Evolutionary conservation across 2,329 filamentous ascomycete genomes (phyloP).

Genomic region (Colletotrichum costaricense): DNA sequence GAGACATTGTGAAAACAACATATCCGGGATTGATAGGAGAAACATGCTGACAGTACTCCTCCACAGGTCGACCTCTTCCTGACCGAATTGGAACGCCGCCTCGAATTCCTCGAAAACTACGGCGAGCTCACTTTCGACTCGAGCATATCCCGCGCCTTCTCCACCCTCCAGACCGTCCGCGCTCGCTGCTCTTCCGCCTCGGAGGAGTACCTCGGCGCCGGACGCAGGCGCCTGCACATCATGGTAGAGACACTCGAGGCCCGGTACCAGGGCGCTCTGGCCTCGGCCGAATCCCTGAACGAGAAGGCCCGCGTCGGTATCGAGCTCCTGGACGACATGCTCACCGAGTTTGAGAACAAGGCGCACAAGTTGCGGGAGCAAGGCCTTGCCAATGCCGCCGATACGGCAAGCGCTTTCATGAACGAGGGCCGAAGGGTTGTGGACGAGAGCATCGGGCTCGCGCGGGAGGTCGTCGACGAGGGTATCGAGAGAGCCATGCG

Average conservation of each 20-base stretch:
- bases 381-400: conserved; percentile 74
- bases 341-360: conserved; percentile 85
- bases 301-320: conserved; percentile 93
- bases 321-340: conserved; percentile 84
- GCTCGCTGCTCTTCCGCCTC: conserved; percentile 90
- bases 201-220: conserved; percentile 88
- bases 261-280: conserved; percentile 87
- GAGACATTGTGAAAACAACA: too few relatives aligned
- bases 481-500: conserved; percentile 85
- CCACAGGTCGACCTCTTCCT: conserved; percentile 81
- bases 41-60: background rate
- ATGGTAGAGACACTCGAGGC: conserved; percentile 93
- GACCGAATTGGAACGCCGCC: conserved; percentile 83
- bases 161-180: conserved; percentile 86
- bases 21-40: too few relatives aligned
- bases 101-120: conserved; percentile 91
- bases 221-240: conserved; percentile 84
- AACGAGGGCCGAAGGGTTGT: conserved; percentile 84
- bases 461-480: conserved; percentile 81
- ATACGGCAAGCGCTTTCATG: conserved; percentile 77
- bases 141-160: conserved; percentile 85
- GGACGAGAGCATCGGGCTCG: conserved; percentile 81
- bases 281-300: conserved; percentile 85
- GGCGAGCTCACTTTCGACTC: conserved; percentile 86
- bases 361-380: conserved; percentile 84